Base-by-base conservation (phyloP, 2,329 filamentous ascomycete species). In the Pseudogymnoascus sp. region DNA sequence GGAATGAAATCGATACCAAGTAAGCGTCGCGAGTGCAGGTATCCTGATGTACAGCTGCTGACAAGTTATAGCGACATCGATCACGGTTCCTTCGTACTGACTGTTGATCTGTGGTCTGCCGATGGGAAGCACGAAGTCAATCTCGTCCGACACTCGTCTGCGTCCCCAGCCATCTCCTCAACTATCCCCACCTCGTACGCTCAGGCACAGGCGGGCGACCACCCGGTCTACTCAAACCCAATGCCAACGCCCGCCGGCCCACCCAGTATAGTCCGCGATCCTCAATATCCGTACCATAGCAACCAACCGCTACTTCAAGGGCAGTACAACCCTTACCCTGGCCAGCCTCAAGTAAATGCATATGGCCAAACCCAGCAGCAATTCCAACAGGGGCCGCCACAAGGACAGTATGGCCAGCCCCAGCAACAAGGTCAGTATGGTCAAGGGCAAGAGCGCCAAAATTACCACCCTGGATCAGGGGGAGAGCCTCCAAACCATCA, bases 1-100 rank as follows among this genome's bases (percentile, higher is more conserved):
- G 89, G 21, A 87, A 91, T 71, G 91, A 96, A 73, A 83, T 96
- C 45, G 89, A 95, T 73, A 88, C 88, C 78, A 91, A 89, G 90
- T 93, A 81, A 71, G 88, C 66, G 35, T 33, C 62, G 37, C 16
- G 16, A 28, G 33, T 21, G 63, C 67, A 64, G 65, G 31, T 8
- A 25, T 9, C 62, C 59, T 5, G 41, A 62, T 25, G 25, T 38
- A 38, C 18, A 40, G 21, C 16, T 60, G 18, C 37, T 62, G 38
- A 63, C 35, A 16, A 12, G 43, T 58, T 62, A 43, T 67, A 89
- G 86, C 71, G 86, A 90, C 62, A 86, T 89, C 62, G 85, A 89
- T 66, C 85, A 85, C 65, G 83, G 83, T 9, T 87, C 85, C 72
- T 88, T 86, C 71, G 83, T 89, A 40, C 79, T 90, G 25, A 86